A percentile compares a stretch with the other conserved stretches of the same genome.
phyloP scores from a whole-genome alignment of 2,329 filamentous ascomycete genomes.

The Xylaria sp. region DNA sequence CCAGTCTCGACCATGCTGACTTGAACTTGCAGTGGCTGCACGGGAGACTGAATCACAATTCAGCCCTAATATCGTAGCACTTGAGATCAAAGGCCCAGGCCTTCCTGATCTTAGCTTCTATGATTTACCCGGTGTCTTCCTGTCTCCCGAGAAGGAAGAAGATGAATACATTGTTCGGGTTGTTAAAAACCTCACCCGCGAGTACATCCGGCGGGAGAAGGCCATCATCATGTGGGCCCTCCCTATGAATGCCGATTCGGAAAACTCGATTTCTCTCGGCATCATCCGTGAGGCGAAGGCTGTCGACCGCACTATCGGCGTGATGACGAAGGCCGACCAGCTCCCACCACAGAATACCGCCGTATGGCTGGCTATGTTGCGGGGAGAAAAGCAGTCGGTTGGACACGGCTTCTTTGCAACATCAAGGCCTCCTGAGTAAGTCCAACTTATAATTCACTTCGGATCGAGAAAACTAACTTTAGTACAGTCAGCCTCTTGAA shows the following conservation, averaged over 20 bases:
- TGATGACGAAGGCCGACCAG: conserved; percentile 84
- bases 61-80: conserved; percentile 77
- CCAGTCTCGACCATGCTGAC: conserved; percentile 7
- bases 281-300: conserved; percentile 63
- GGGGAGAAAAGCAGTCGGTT: conserved; percentile 62
- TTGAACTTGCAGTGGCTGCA: conserved; percentile 37
- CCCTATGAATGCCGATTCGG: conserved; percentile 76
- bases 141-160: conserved; percentile 63
- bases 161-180: conserved; percentile 72
- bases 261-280: conserved; percentile 71
- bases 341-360: conserved; percentile 53
- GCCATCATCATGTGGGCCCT: conserved; percentile 78
- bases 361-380: conserved; percentile 67
- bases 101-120: conserved; percentile 80
- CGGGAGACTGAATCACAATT: conserved; percentile 64
- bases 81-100: conserved; percentile 73
- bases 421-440: conserved; percentile 58
- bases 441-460: too few species aligned
- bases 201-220: conserved; percentile 70
- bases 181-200: conserved; percentile 69
- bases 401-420: conserved; percentile 81
- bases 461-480: conserved; percentile 14
- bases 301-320: conserved; percentile 65
- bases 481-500: conserved; percentile 48
- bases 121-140: conserved; percentile 82